Evolutionary conservation across 192 early-diverging fungal species (phyloP).

Genomic region (Backusella macrospora): DNA sequence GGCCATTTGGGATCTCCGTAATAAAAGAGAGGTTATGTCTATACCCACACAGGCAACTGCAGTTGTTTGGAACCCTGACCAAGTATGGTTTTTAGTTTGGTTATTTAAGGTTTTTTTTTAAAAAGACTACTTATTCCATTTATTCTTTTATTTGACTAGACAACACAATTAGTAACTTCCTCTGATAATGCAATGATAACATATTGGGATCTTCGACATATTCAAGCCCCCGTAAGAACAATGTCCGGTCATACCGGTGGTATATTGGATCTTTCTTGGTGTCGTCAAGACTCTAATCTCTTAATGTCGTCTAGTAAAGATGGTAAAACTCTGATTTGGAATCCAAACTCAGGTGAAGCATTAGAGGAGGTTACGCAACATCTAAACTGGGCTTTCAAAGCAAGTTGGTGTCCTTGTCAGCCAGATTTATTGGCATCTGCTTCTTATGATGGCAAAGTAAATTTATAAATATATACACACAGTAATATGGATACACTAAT

Average conservation of each 20-base stretch:
- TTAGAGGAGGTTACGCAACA: slow-evolving; percentile 86
- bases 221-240: slow-evolving; percentile 84
- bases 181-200: slow-evolving; percentile 85
- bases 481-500: not conserved
- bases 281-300: slow-evolving; percentile 88
- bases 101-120: not conserved
- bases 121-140: not conserved
- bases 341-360: slow-evolving; percentile 73
- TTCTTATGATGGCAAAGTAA: slow-evolving; percentile 87
- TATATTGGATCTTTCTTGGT: slow-evolving; percentile 92
- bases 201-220: slow-evolving; percentile 96
- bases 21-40: slow-evolving; percentile 79
- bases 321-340: slow-evolving; percentile 91
- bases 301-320: slow-evolving; percentile 94
- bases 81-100: slow-evolving; percentile 38
- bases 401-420: slow-evolving; percentile 92
- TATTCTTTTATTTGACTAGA: slow-evolving; percentile 40
- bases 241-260: slow-evolving; percentile 89
- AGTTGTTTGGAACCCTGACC: slow-evolving; percentile 90
- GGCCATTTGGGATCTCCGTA: slow-evolving; percentile 94
- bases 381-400: slow-evolving; percentile 93
- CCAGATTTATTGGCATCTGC: slow-evolving; percentile 87
- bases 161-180: slow-evolving; percentile 91
- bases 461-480: not conserved
- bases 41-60: slow-evolving; percentile 71